Evolutionary conservation across 148 eudicot species (phyloP).

Genomic region (Selenicereus undatus): DNA sequence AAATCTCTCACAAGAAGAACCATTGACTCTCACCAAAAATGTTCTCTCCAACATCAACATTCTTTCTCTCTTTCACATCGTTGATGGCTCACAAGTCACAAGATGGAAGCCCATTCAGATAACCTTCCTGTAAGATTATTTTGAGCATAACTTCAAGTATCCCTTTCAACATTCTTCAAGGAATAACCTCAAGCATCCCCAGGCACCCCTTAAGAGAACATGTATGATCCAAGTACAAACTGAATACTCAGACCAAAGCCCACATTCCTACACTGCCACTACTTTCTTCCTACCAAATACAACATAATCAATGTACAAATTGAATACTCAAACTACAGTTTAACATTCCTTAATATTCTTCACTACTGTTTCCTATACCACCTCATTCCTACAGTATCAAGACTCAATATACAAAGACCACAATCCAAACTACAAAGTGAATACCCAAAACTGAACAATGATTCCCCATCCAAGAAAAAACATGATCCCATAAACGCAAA

Average conservation of each 20-base stretch:
- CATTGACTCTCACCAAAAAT: too few species aligned
- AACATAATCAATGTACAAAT: background rate
- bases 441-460: background rate
- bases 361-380: too few species aligned
- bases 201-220: background rate
- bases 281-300: background rate
- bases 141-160: background rate
- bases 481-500: background rate
- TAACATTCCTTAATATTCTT: too few species aligned
- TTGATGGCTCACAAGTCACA: background rate
- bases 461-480: background rate
- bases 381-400: too few species aligned
- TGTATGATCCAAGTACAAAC: background rate
- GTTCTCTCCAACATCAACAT: background rate
- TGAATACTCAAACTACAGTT: background rate
- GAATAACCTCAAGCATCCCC: too few species aligned
- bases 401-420: background rate
- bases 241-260: background rate
- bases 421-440: background rate
- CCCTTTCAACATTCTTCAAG: background rate
- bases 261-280: background rate
- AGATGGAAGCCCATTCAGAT: background rate
- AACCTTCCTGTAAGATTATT: background rate
- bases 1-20: too few species aligned
- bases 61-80: background rate